These are phyloP conservation scores for Gonapodya sp. DNA, from an alignment of 192 early-diverging fungal species.

Conservation along the genomic window DNA sequence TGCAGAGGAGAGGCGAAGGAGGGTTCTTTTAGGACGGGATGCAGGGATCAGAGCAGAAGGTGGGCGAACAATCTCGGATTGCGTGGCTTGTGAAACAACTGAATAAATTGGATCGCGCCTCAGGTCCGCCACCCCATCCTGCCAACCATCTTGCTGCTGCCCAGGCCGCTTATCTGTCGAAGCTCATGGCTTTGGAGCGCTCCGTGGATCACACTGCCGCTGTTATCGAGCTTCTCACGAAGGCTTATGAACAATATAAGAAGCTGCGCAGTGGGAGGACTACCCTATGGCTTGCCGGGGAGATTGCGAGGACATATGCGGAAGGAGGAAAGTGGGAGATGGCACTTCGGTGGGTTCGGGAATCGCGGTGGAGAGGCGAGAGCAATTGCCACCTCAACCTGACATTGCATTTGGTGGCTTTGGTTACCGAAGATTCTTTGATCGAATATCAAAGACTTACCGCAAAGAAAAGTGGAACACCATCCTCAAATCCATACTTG, in stretches of 20 bases:
- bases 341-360: slow-evolving; percentile 49
- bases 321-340: slow-evolving; percentile 69
- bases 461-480: slow-evolving; percentile 73
- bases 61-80: too few species aligned
- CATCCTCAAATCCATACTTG: slow-evolving; percentile 58
- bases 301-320: slow-evolving; percentile 79
- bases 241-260: slow-evolving; percentile 87
- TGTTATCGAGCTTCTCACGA: slow-evolving; percentile 78
- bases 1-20: slow-evolving; percentile 64
- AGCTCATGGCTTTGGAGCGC: slow-evolving; percentile 27
- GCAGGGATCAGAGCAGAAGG: too few species aligned
- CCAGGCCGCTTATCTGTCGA: slow-evolving; percentile 4
- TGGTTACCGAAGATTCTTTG: slow-evolving; percentile 54
- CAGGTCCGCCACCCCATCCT: too few species aligned
- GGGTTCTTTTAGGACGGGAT: too few species aligned
- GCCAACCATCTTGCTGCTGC: not conserved
- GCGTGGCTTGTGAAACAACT: too few species aligned
- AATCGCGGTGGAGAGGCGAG: not conserved
- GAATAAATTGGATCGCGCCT: too few species aligned
- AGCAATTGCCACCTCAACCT: not conserved
- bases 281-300: slow-evolving; percentile 73
- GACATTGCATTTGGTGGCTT: too few species aligned
- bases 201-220: slow-evolving; percentile 51
- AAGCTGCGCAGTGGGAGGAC: slow-evolving; percentile 57
- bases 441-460: slow-evolving; percentile 79